phyloP scores from a whole-genome alignment of 208 protist species.

The Tritrichomonas foetus region DNA sequence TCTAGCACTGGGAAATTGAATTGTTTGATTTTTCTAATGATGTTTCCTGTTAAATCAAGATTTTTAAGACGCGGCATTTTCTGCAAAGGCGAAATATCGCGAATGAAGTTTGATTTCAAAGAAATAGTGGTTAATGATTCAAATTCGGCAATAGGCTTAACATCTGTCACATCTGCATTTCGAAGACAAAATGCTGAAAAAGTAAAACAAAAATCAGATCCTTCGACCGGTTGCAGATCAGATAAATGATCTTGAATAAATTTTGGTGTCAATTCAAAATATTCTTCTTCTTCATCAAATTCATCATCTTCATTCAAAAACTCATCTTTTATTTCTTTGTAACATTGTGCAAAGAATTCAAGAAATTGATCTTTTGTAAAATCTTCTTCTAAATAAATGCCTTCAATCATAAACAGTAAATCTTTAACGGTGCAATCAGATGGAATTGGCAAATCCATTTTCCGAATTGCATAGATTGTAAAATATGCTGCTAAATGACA shows the following conservation, averaged over 20 bases:
- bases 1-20: not conserved
- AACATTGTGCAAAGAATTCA: too few relatives aligned
- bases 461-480: too few relatives aligned
- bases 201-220: not conserved
- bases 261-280: not conserved
- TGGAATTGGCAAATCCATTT: too few relatives aligned
- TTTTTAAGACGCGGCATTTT: not conserved
- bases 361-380: too few relatives aligned
- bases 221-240: not conserved
- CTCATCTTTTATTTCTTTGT: too few relatives aligned
- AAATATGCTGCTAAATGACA: too few relatives aligned
- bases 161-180: not conserved
- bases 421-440: too few relatives aligned
- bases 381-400: too few relatives aligned
- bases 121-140: not conserved
- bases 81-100: not conserved
- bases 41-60: not conserved
- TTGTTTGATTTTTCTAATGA: not conserved
- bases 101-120: not conserved
- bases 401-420: too few relatives aligned
- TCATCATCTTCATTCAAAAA: too few relatives aligned
- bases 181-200: not conserved
- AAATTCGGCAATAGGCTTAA: not conserved
- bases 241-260: not conserved
- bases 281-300: not conserved